Evolutionary conservation across 2,329 filamentous ascomycete species (phyloP), one percentile per base, ranked within the genome.

Genomic region (Phialophora verrucosa): DNA sequence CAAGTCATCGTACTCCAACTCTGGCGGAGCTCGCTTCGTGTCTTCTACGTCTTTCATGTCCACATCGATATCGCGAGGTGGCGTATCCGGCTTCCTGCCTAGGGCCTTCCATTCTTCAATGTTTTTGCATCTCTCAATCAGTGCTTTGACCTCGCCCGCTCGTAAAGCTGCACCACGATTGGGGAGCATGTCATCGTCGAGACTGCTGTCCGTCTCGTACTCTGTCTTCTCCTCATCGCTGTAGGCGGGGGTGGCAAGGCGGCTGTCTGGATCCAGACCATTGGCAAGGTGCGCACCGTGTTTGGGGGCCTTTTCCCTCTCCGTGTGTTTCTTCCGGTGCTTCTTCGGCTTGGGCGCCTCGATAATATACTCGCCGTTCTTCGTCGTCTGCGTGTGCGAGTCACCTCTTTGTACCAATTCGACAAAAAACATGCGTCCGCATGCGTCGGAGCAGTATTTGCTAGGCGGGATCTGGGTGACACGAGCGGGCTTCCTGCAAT

Each of bases 381-480:
- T 68, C 32, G 59, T 66, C 10, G 63, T 53, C 42, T 70, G 65
- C 5, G 59, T 63, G n/a, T 63, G 20, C 42, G 67, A 65, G 62
- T 71, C 68, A 32, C 71, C 67, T 64, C 72, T 50, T 44, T 68
- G 66, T 38, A 70, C 59, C 50, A 71, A 55, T 54, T 72, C 67
- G 42, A 69, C 69, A 31, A 68, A 68, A 65, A 82, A 83, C 69
- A 83, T 80, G 14, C 75, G 72, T 11, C 81, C 82, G 64, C 83
- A 82, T 14, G 79, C 80, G 51, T 83, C 81, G n/a, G 76, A 79
- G 70, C 82, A 83, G 67, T 83, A 83, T 70, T 83, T 83, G 74
- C 80, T 83, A 3, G 75, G 77, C 54, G 71, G 75, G 58, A 76
- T 76, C 55, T 71, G 72, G n/a, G 71, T 76, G 27, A 78, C 75